Percentiles rank a stretch among this genome's conserved stretches.
Evolutionary conservation across 257 asterid genomes (phyloP).

Genomic region (Catharanthus roseus): DNA sequence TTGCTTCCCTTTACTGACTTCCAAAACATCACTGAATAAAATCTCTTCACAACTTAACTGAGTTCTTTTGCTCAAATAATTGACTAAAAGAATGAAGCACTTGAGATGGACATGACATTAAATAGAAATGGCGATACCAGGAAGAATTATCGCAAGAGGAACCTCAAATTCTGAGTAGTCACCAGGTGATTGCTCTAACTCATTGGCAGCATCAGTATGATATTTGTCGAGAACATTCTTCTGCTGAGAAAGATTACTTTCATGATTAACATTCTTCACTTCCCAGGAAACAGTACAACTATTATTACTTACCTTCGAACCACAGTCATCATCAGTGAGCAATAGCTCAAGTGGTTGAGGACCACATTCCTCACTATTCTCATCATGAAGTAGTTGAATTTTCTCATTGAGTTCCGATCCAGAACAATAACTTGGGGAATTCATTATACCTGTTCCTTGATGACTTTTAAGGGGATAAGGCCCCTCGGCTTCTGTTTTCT

Average conservation of each 20-base stretch:
- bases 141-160: neutral
- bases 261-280: neutral
- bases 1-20: neutral
- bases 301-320: neutral
- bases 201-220: neutral
- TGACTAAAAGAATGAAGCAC: neutral
- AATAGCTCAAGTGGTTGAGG: neutral
- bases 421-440: neutral
- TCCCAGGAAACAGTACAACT: neutral
- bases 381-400: neutral
- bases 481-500: neutral
- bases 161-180: neutral
- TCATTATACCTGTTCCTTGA: neutral
- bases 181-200: neutral
- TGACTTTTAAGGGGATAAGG: neutral
- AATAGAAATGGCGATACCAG: neutral
- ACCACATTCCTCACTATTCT: neutral
- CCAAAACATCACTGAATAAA: neutral
- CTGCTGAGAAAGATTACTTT: neutral
- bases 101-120: neutral
- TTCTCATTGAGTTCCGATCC: neutral
- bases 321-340: neutral
- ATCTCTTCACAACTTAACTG: neutral
- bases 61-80: neutral
- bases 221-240: neutral